These are phyloP conservation scores for Phlebopus sp. DNA, from an alignment of 1,284 basidiomycete genomes.

Conservation along the genomic window DNA sequence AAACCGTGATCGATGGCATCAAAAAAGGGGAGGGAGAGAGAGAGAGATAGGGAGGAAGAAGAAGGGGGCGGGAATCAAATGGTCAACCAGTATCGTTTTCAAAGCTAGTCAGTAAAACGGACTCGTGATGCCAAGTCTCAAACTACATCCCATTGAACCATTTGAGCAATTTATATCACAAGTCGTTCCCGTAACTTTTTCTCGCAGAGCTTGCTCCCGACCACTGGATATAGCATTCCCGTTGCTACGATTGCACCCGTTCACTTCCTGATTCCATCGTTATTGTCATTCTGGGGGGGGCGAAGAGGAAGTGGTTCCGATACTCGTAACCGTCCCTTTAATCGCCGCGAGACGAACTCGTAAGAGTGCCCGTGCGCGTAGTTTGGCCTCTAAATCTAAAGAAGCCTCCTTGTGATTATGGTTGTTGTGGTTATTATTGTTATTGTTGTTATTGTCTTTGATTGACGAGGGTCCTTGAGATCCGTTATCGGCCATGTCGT, in stretches of 20 bases:
- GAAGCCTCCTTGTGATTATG: background rate
- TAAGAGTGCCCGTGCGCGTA: constrained; percentile 49
- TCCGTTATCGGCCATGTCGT: background rate
- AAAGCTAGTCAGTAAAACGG: too few species aligned
- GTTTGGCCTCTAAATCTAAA: constrained; percentile 37
- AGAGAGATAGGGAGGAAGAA: too few species aligned
- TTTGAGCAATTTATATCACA: too few species aligned
- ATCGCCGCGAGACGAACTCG: constrained; percentile 49
- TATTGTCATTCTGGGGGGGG: background rate
- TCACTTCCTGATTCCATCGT: background rate
- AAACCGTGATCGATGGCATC: too few species aligned
- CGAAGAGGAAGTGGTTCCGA: background rate
- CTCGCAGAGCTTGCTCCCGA: background rate
- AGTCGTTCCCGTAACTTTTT: background rate
- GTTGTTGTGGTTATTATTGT: background rate
- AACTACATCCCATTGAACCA: too few species aligned
- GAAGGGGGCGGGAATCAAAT: too few species aligned
- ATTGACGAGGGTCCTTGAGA: background rate
- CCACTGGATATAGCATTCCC: background rate
- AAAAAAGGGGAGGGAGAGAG: too few species aligned
- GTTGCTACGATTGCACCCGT: background rate
- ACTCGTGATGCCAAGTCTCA: too few species aligned
- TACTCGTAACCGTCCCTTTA: constrained; percentile 32
- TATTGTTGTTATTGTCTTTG: background rate
- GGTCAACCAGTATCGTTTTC: too few species aligned